Percentiles rank a stretch among this genome's conserved stretches.
phyloP scores from a whole-genome alignment of 139 green algal genomes.

The Chlorella sorokiniana region DNA sequence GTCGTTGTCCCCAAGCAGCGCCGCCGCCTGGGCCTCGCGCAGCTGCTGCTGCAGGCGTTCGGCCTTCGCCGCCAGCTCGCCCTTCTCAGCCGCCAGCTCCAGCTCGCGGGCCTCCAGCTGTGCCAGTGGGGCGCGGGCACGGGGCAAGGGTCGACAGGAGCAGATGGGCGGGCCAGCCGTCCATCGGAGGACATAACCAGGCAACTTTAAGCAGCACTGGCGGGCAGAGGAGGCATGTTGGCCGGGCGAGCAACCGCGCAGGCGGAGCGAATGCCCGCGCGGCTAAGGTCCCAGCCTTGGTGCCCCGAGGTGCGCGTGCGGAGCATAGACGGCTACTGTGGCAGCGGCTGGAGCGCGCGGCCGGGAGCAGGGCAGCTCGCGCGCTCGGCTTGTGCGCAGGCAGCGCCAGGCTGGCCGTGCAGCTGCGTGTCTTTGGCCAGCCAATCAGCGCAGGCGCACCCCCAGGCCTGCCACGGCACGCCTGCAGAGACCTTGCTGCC shows the following conservation, averaged over 20 bases:
- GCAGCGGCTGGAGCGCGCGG: neutral
- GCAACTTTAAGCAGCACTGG: neutral
- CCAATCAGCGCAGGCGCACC: too few relatives aligned
- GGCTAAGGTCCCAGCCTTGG: slow-evolving; percentile 3
- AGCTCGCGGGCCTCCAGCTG: slow-evolving; percentile 6
- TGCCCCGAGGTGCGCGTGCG: slow-evolving; percentile 5
- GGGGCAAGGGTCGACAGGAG: neutral
- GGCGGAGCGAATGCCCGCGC: neutral
- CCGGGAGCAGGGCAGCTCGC: neutral
- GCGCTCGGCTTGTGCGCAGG: too few relatives aligned
- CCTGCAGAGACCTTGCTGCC: neutral
- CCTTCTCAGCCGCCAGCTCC: neutral
- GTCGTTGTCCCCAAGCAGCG: neutral
- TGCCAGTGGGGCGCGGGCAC: neutral
- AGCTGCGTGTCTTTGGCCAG: too few relatives aligned
- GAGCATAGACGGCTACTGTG: slow-evolving; percentile 13
- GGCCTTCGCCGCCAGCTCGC: neutral
- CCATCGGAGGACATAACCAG: neutral
- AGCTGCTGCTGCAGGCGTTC: neutral
- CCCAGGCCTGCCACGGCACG: neutral
- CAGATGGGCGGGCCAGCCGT: neutral
- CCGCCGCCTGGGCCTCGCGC: neutral
- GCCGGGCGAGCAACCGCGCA: slow-evolving; percentile 3
- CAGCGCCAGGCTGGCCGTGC: neutral
- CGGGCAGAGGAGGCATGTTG: neutral